These are phyloP conservation scores for Trapa incisa DNA, from an alignment of 345 rosid genomes.

Conservation along the genomic window DNA sequence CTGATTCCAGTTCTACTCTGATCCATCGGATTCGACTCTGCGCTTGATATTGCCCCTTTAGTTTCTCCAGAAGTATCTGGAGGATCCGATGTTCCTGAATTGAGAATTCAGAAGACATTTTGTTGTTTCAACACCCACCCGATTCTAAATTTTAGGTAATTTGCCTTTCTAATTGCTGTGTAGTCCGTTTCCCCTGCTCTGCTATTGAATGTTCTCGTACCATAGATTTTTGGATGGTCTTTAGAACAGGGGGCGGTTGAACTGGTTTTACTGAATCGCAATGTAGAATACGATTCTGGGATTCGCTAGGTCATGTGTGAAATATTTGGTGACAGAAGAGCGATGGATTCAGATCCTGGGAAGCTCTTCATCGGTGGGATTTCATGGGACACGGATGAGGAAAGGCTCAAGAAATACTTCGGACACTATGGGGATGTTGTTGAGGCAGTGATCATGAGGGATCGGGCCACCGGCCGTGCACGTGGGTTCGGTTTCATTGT, in stretches of 20 bases:
- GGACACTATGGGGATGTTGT: constrained; percentile 76
- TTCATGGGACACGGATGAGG: constrained; percentile 98
- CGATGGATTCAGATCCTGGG: constrained; percentile 97
- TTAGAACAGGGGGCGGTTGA: neutral
- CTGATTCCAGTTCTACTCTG: constrained; percentile 6
- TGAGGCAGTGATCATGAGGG: constrained; percentile 95
- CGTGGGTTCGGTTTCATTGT: constrained; percentile 95
- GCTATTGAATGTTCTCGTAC: neutral
- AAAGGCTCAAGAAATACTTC: constrained; percentile 75
- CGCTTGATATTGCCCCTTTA: neutral
- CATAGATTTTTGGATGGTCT: neutral
- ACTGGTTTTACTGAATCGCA: neutral
- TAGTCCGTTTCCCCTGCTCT: constrained; percentile 7
- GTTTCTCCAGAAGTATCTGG: constrained; percentile 16
- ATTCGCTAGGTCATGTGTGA: constrained; percentile 18
- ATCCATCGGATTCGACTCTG: constrained; percentile 9
- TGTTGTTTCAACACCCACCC: constrained; percentile 34
- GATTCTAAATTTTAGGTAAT: constrained; percentile 34
- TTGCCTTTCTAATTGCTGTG: constrained; percentile 26
- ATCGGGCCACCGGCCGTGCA: constrained; percentile 88
- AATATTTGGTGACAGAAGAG: constrained; percentile 37
- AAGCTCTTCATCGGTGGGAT: constrained; percentile 99
- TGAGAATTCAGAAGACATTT: constrained; percentile 32
- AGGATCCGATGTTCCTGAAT: constrained; percentile 50
- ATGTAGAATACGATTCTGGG: neutral